phyloP scores from a whole-genome alignment of 1,284 basidiomycete genomes.

The Papiliotrema terrestris region DNA sequence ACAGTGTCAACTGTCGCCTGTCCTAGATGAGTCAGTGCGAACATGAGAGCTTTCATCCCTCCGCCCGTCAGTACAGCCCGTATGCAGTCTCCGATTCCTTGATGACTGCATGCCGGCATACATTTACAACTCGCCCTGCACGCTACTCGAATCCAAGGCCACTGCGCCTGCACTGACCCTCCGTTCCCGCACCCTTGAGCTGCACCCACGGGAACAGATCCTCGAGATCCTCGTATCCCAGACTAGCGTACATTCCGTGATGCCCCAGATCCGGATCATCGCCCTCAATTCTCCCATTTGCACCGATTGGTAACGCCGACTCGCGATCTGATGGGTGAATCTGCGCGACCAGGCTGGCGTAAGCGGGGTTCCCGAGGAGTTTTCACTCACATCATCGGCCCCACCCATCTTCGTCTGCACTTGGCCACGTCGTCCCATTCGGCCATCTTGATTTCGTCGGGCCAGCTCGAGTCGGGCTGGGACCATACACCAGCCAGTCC shows the following conservation, averaged over 20 bases:
- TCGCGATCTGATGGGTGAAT: constrained; percentile 27
- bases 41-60: too few relatives aligned
- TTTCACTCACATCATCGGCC: constrained; percentile 44
- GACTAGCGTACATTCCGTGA: constrained; percentile 42
- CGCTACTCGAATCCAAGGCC: constrained; percentile 33
- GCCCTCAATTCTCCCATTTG: constrained; percentile 27
- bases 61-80: too few relatives aligned
- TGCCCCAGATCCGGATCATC: constrained; percentile 34
- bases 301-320: constrained; percentile 21
- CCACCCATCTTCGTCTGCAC: constrained; percentile 38
- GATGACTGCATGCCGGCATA: too few relatives aligned
- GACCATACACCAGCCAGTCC: constrained; percentile 22
- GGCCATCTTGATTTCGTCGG: constrained; percentile 23
- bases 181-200: constrained; percentile 26
- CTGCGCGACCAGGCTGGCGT: constrained; percentile 38
- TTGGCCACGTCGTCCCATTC: constrained; percentile 28
- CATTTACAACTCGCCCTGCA: background rate
- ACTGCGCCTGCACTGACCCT: constrained; percentile 21
- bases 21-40: too few relatives aligned
- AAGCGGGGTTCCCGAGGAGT: constrained; percentile 3
- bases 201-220: constrained; percentile 39
- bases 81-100: too few relatives aligned
- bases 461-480: constrained; percentile 14
- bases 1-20: too few relatives aligned
- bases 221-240: constrained; percentile 44